Evolutionary conservation across 768 basidiomycete genomes (phyloP).

Genomic region (Boletus vermiculosoides): DNA sequence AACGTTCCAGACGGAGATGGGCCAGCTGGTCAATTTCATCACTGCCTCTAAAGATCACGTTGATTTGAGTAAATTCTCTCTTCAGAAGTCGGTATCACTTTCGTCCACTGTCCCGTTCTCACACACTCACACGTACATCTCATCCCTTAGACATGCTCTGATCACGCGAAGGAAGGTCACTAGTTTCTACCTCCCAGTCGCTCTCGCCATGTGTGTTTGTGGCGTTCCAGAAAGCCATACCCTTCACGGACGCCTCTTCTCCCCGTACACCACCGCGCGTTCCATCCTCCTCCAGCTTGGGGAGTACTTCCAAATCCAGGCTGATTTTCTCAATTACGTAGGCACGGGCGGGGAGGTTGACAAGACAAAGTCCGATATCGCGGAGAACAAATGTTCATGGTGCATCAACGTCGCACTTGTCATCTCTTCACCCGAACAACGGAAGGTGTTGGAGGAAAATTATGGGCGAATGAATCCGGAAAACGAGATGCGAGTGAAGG

Average conservation of each 20-base stretch:
- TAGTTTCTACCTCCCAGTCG: slow-evolving; percentile 7
- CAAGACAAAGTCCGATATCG: background rate
- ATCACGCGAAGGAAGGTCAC: background rate
- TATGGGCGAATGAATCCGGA: background rate
- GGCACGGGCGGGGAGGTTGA: background rate
- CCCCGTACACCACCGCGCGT: background rate
- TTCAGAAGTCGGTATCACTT: background rate
- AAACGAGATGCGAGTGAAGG: background rate
- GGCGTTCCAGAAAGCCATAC: slow-evolving; percentile 1
- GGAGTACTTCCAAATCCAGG: slow-evolving; percentile 2
- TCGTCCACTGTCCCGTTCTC: background rate
- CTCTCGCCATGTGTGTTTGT: slow-evolving; percentile 1
- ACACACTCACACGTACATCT: background rate
- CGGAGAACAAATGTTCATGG: slow-evolving; percentile 2
- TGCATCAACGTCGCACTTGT: slow-evolving; percentile 1
- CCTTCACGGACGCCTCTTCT: background rate
- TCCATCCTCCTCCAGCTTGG: slow-evolving; percentile 3
- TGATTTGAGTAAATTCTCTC: slow-evolving; percentile 2
- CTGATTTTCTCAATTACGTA: background rate
- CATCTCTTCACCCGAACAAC: background rate
- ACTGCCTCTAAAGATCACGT: background rate
- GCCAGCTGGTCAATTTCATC: background rate
- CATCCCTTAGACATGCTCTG: background rate
- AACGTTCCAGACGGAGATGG: slow-evolving; percentile 1
- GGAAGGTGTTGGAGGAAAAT: background rate